These are phyloP conservation scores for Saccharomycopsis javanensis DNA, from an alignment of 805 yeast genomes.

Conservation along the genomic window DNA sequence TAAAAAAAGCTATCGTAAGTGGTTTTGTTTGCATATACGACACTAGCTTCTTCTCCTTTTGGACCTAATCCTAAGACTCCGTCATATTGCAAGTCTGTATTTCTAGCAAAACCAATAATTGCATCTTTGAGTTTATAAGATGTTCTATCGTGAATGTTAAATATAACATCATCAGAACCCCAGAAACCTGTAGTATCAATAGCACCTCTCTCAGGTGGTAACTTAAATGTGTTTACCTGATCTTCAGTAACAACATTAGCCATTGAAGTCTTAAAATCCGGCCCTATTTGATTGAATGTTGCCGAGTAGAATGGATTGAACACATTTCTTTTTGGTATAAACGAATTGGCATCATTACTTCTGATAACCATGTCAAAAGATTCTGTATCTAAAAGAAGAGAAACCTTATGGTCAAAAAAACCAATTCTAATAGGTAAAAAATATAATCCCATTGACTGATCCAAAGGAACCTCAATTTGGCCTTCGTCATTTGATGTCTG, in stretches of 20 bases:
- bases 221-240: neutral
- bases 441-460: neutral
- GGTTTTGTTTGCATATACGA: neutral
- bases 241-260: neutral
- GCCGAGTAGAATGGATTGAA: neutral
- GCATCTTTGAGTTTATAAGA: neutral
- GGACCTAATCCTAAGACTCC: neutral
- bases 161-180: neutral
- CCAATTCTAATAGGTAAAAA: neutral
- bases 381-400: neutral
- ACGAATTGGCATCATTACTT: neutral
- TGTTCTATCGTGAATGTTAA: neutral
- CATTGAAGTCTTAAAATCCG: neutral
- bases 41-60: neutral
- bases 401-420: neutral
- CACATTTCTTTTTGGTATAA: neutral
- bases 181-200: neutral
- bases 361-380: neutral
- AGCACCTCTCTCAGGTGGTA: neutral
- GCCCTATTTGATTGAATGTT: neutral
- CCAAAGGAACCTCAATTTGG: neutral
- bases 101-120: neutral
- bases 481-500: neutral
- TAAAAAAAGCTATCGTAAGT: neutral
- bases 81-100: neutral